Evolutionary conservation across 108 stramenopile species (phyloP).

Genomic region (Nitzschia palea): DNA sequence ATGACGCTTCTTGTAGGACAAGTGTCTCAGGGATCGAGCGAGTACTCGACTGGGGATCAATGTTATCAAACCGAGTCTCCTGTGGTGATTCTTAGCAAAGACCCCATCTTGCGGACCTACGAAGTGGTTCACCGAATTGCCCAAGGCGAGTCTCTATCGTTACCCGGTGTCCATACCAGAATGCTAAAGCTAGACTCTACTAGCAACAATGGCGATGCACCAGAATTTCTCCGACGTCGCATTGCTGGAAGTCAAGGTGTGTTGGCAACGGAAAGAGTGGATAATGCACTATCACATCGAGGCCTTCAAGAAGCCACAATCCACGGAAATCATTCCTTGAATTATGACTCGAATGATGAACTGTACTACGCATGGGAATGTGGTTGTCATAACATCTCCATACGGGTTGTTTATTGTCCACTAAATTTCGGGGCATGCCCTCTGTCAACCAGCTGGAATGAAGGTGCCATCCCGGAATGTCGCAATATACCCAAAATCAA

Average conservation of each 20-base stretch:
- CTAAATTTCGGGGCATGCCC: not conserved
- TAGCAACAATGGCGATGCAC: no score
- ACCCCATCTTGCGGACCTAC: not conserved
- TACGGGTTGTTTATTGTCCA: conserved; percentile 12
- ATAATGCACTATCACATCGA: no score
- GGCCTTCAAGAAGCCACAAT: no score
- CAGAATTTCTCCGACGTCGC: not conserved
- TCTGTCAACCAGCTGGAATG: not conserved
- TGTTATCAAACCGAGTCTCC: not conserved
- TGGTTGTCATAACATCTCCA: not conserved
- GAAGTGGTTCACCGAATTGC: not conserved
- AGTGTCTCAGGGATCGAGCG: no score
- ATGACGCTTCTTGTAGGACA: no score
- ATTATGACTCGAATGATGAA: not conserved
- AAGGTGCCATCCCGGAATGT: not conserved
- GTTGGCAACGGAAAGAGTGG: not conserved
- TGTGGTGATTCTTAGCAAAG: not conserved
- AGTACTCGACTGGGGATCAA: not conserved
- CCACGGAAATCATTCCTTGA: no score
- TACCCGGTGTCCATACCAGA: not conserved
- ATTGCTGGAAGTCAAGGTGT: not conserved
- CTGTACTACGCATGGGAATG: conserved; percentile 15
- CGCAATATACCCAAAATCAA: not conserved
- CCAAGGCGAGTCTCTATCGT: not conserved
- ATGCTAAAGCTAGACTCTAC: not conserved